Conservation (phyloP, 2,329 filamentous ascomycete genomes). For the Aspergillus fijiensis region DNA sequence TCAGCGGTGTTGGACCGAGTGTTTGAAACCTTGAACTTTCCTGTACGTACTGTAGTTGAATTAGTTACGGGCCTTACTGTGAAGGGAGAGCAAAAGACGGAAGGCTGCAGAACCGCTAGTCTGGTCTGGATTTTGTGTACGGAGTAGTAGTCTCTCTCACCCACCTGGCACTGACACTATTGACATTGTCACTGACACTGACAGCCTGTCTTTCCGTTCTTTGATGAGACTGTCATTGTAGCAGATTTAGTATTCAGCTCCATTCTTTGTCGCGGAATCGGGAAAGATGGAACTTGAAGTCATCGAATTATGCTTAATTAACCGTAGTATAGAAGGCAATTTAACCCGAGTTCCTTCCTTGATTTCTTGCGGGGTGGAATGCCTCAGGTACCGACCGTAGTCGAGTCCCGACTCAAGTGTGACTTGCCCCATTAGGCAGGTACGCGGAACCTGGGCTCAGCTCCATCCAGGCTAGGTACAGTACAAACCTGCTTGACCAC, state of each 20-base stretch:
- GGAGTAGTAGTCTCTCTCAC: background rate
- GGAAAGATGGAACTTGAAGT: background rate
- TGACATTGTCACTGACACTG: background rate
- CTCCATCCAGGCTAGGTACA: too few relatives aligned
- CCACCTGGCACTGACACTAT: background rate
- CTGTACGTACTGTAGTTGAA: too few relatives aligned
- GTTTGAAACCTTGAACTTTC: background rate
- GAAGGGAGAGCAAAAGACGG: background rate
- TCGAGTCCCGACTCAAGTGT: background rate
- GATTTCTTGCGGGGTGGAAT: background rate
- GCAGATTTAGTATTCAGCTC: background rate
- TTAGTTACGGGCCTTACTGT: background rate
- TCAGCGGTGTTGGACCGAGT: background rate
- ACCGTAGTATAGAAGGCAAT: background rate
- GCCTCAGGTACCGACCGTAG: background rate
- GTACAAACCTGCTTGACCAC: too few relatives aligned
- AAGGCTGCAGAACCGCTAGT: background rate
- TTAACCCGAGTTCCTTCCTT: background rate
- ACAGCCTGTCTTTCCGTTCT: background rate
- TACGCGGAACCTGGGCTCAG: background rate
- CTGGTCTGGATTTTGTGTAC: too few relatives aligned
- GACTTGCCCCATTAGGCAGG: background rate
- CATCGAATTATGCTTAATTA: background rate
- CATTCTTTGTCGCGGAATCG: background rate
- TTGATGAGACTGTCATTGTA: background rate